Conservation (phyloP, 2,329 filamentous ascomycete species). For the Aureobasidium subglaciale region DNA sequence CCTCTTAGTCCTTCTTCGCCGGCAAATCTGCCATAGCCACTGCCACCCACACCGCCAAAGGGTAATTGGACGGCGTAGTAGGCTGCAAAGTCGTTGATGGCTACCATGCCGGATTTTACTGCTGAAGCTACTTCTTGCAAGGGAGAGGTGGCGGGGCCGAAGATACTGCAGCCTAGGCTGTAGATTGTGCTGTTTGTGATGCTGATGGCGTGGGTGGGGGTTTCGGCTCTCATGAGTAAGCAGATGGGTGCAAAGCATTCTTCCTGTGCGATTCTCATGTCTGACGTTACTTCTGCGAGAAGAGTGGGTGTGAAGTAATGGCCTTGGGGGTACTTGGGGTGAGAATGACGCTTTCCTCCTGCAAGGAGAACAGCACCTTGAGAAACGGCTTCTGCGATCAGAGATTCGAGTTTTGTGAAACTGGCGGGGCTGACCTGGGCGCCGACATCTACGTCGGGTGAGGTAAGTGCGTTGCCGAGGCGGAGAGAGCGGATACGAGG, state of each 20-base stretch:
- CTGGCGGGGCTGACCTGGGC: slow-evolving; percentile 76
- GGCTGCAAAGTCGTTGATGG: slow-evolving; percentile 89
- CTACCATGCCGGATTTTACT: slow-evolving; percentile 80
- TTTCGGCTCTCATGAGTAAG: slow-evolving; percentile 67
- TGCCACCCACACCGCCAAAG: slow-evolving; percentile 85
- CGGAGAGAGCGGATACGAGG: slow-evolving; percentile 68
- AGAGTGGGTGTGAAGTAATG: slow-evolving; percentile 93
- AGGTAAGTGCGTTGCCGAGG: slow-evolving; percentile 62
- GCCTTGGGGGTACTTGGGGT: slow-evolving; percentile 67
- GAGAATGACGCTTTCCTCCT: slow-evolving; percentile 64
- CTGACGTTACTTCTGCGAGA: slow-evolving; percentile 76
- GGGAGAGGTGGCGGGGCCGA: slow-evolving; percentile 54
- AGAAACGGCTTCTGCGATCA: slow-evolving; percentile 70
- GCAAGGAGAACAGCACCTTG: slow-evolving; percentile 74
- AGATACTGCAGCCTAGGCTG: slow-evolving; percentile 82
- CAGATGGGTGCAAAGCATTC: slow-evolving; percentile 94
- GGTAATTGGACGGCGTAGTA: slow-evolving; percentile 92
- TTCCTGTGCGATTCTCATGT: slow-evolving; percentile 80
- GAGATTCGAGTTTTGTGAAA: slow-evolving; percentile 67
- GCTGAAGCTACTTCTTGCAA: slow-evolving; percentile 59
- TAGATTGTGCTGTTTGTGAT: slow-evolving; percentile 81
- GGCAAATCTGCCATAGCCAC: slow-evolving; percentile 85
- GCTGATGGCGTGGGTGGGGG: slow-evolving; percentile 59
- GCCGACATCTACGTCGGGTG: slow-evolving; percentile 63
- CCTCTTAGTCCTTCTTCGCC: slow-evolving; percentile 80